phyloP scores from a whole-genome alignment of 2,329 filamentous ascomycete species.

The Chalaropsis ovoidea region DNA sequence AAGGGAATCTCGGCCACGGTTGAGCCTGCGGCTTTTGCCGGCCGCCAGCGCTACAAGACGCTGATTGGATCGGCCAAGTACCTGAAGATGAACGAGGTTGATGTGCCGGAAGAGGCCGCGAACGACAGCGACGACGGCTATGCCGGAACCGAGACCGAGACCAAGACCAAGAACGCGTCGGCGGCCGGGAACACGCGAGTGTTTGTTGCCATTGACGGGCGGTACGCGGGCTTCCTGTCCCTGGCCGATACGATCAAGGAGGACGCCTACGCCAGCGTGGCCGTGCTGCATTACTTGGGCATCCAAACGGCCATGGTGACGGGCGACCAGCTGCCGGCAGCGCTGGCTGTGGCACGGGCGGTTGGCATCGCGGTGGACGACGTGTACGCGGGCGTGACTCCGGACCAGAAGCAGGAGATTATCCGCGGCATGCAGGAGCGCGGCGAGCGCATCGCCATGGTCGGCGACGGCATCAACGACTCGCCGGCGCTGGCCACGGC shows the following conservation, averaged over 20 bases:
- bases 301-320: slow-evolving; percentile 87
- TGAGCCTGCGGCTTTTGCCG: slow-evolving; percentile 45
- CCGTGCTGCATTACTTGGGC: slow-evolving; percentile 72
- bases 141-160: slow-evolving; percentile 27
- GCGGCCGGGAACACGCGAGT: slow-evolving; percentile 83
- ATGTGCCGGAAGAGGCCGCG: slow-evolving; percentile 53
- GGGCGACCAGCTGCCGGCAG: slow-evolving; percentile 78
- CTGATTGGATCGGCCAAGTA: slow-evolving; percentile 74
- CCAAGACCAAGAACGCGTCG: slow-evolving; percentile 32
- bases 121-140: slow-evolving; percentile 44
- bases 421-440: slow-evolving; percentile 63
- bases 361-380: slow-evolving; percentile 69
- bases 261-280: slow-evolving; percentile 67
- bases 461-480: slow-evolving; percentile 97
- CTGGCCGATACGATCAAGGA: slow-evolving; percentile 88
- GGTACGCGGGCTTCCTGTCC: slow-evolving; percentile 71
- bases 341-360: slow-evolving; percentile 67
- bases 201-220: slow-evolving; percentile 75
- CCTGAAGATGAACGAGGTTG: slow-evolving; percentile 59
- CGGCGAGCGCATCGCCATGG: slow-evolving; percentile 83
- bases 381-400: slow-evolving; percentile 79
- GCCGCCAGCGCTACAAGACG: slow-evolving; percentile 61
- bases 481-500: slow-evolving; percentile 89
- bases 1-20: slow-evolving; percentile 75
- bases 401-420: slow-evolving; percentile 82